Base-by-base conservation (phyloP, 2,329 filamentous ascomycete genomes). In the Xylaria sp. region DNA sequence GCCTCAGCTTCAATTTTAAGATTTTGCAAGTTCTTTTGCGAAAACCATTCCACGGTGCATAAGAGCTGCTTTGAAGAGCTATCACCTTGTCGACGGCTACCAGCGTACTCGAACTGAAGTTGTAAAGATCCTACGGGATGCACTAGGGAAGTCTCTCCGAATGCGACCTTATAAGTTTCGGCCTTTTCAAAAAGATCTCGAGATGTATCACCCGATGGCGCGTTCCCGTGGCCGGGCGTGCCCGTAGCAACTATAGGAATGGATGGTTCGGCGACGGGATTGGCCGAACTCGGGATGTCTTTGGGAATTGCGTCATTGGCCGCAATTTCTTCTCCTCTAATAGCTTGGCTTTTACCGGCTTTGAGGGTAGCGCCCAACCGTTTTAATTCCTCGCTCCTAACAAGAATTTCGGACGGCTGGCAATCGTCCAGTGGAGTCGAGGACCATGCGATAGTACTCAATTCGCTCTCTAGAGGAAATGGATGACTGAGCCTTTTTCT, bases 401-500 rank as follows among this genome's bases (percentile, higher is more conserved):
- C 10, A 40, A 52, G 15, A 17, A 21, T 17, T 6, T 31, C 4
- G 3, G 6, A 17, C 31, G 5, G 38, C n/a, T 43, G 7, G 4
- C 10, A 13, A 6, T 7, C 31, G 7, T 47, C n/a, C 5, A 23
- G 19, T 2, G 23, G 23, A 8, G 10, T n/a, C 13, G 48, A 38
- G 11, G 37, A 8, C 58, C 53, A 57, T 7, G 49, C 53, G 33
- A 61, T 29, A 9, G 47, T 57, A 21, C 58, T 61, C 11, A 61
- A 1, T 9, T 52, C 37, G n/a, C 68, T 71, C 41, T 71, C 67
- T 8, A 63, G 62, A 3, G 67, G 67, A 8, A 47, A 35, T 1
- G 29, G 55, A 37, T 69, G 62, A 0, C 5, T 19, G 1, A 52
- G 65, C 43, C 15, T 62, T 17, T 40, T 19, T 33, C 27, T 9